Evolutionary conservation across 2,329 filamentous ascomycete species (phyloP), one percentile per base, ranked within the genome.

Genomic region (Colletotrichum simmondsii): DNA sequence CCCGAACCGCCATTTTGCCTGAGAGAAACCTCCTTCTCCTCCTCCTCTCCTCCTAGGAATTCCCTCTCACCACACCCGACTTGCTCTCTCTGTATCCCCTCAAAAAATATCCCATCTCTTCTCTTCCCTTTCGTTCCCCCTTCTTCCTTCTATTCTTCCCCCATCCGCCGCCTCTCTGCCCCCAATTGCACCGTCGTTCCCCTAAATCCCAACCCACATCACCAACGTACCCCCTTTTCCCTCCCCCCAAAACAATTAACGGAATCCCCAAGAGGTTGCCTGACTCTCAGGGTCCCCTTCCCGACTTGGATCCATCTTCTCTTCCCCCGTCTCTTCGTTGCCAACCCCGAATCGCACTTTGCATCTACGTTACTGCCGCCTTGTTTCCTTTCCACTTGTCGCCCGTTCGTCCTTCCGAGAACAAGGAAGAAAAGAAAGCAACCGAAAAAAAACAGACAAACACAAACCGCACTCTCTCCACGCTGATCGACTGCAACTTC

Each of bases 341-440:
- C 35, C 68, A 35, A 49, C 64, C 52, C 42, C 59, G 52, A 46
- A 72, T 59, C 59, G 63, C 32, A 62, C 49, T 52, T 72, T 65
- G 35, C 63, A 42, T 64, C 46, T 74, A 62, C 71, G 65, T 63
- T 57, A 52, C 61, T 74, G 73, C 75, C 65, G 64, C 79, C 71
- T 77, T 79, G 75, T 76, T 65, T 74, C 74, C 72, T 70, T 76
- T 77, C 77, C 77, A 69, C 76, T 67, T 73, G 68, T 75, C 74
- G 76, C 77, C 76, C 75, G 76, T 70, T 57, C 24, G 10, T 46
- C 52, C 42, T 70, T 59, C n/a, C 65, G 22, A 63, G n/a, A 37
- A 5, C 37, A 63, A 68, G 24, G 28, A 57, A 52, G 37, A 59
- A 68, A 72, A 69, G 62, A 72, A 68, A 62, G 8, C 53, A 65